Evolutionary conservation across 2,329 filamentous ascomycete species (phyloP).

Genomic region (Lachnellula occidentalis): DNA sequence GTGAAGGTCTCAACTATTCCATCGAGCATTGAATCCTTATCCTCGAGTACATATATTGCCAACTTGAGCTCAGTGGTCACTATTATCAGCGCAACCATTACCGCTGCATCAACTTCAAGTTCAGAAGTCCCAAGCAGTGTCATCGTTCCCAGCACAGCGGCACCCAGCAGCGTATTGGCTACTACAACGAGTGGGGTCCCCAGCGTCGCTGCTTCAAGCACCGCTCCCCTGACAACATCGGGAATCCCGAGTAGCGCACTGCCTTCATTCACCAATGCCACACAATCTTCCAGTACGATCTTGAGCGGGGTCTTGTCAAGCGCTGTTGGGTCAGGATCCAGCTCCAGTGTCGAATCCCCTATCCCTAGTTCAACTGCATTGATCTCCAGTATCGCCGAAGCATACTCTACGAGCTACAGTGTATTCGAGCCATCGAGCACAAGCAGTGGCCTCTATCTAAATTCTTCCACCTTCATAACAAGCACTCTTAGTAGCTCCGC

Average conservation of each 20-base stretch:
- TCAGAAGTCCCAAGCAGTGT: background rate
- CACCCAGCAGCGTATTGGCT: background rate
- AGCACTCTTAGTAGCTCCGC: no score
- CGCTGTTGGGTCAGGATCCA: background rate
- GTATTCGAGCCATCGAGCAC: background rate
- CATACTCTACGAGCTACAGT: background rate
- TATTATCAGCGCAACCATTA: no score
- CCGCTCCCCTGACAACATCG: background rate
- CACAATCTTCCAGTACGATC: background rate
- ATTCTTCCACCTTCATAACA: no score
- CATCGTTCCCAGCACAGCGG: background rate
- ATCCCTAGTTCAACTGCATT: background rate
- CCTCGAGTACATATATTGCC: no score
- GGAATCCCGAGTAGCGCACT: background rate
- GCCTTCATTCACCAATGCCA: background rate
- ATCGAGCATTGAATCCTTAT: no score
- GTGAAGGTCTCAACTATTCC: no score
- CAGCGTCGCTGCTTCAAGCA: background rate
- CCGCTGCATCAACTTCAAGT: background rate
- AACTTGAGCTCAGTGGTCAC: no score
- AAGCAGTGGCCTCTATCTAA: background rate
- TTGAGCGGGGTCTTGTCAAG: background rate
- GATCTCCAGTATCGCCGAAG: background rate
- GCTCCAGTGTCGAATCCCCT: background rate
- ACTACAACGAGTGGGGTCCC: background rate